Percentiles rank a stretch among this genome's conserved stretches.
phyloP scores from a whole-genome alignment of 768 basidiomycete genomes.

The Tulasnella sp. region DNA sequence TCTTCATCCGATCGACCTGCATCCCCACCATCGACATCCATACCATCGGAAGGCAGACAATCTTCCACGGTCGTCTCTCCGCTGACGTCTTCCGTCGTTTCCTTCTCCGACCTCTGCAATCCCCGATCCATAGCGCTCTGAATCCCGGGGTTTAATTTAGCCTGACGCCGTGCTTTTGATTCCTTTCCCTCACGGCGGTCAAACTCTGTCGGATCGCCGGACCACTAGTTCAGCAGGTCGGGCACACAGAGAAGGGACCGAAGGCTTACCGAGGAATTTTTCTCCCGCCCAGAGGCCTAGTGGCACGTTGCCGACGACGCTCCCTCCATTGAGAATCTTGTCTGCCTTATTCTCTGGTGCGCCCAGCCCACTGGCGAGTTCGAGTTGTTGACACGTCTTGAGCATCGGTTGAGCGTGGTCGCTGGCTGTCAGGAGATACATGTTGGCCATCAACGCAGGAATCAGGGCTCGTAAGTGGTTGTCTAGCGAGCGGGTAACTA shows the following conservation, averaged over 20 bases:
- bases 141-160: conserved; percentile 16
- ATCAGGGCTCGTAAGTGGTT: conserved; percentile 74
- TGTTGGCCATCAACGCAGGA: conserved; percentile 66
- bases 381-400: conserved; percentile 65
- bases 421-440: conserved; percentile 70
- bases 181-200: conserved; percentile 26
- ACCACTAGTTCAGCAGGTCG: background rate
- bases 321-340: conserved; percentile 19
- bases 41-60: background rate
- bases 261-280: conserved; percentile 60
- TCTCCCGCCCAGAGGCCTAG: conserved; percentile 75
- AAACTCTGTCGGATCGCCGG: background rate
- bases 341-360: conserved; percentile 42
- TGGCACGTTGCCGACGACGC: conserved; percentile 59
- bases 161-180: conserved; percentile 20
- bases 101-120: background rate
- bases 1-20: background rate
- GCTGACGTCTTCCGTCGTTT: background rate
- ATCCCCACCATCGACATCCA: background rate
- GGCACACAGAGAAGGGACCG: background rate
- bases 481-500: conserved; percentile 63
- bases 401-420: conserved; percentile 72
- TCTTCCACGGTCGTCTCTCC: background rate
- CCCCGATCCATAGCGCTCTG: background rate
- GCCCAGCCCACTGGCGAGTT: conserved; percentile 73